Evolutionary conservation across 2,329 filamentous ascomycete species (phyloP).

Genomic region (Colletotrichum sp.): DNA sequence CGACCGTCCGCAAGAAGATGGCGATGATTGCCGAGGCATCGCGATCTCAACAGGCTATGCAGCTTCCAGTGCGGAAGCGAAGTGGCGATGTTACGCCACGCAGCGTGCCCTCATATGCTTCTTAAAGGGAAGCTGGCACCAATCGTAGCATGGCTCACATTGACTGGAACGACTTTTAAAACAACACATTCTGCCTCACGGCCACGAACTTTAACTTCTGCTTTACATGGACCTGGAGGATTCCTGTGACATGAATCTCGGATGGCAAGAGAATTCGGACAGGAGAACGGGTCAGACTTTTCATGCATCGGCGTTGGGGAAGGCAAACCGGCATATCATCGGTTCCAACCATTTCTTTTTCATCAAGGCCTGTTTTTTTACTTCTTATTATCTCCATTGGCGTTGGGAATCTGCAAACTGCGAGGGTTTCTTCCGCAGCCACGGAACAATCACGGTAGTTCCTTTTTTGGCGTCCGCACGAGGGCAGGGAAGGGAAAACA

Average conservation of each 20-base stretch:
- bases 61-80: constrained; percentile 48
- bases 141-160: neutral
- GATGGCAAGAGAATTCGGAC: neutral
- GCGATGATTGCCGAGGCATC: constrained; percentile 65
- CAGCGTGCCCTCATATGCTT: constrained; percentile 55
- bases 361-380: neutral
- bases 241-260: neutral
- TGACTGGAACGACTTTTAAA: neutral
- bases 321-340: neutral
- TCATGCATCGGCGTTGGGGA: constrained; percentile 16
- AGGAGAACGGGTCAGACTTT: neutral
- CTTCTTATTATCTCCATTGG: neutral
- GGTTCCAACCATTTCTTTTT: neutral
- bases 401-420: neutral
- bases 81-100: constrained; percentile 63
- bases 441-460: neutral
- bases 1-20: constrained; percentile 64
- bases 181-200: neutral
- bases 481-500: constrained; percentile 11
- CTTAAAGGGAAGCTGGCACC: constrained; percentile 25
- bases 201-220: neutral
- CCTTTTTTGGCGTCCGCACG: neutral
- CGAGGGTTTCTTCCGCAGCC: neutral
- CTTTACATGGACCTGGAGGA: neutral
- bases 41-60: constrained; percentile 50